Conservation (phyloP, 352 stramenopile species). For the Phytophthora pluvialis region DNA sequence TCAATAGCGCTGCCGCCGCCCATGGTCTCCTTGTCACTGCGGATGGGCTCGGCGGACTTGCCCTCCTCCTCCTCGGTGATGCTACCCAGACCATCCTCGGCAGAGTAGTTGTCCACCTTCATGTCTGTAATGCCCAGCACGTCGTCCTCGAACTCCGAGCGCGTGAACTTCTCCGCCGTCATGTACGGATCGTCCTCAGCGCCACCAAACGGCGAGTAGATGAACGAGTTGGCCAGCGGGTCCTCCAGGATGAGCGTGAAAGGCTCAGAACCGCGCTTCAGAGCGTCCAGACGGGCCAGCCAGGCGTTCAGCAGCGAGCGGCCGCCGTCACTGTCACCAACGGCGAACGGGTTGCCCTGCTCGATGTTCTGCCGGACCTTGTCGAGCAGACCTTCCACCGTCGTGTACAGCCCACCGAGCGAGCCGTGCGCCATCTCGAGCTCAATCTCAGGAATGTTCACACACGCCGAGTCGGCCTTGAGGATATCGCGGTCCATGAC, state of each 20-base stretch:
- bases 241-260: conserved; percentile 93
- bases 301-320: conserved; percentile 62
- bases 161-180: conserved; percentile 86
- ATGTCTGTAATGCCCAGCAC: conserved; percentile 94
- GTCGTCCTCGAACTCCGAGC: conserved; percentile 92
- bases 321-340: conserved; percentile 78
- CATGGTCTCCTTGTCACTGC: conserved; percentile 75
- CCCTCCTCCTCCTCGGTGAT: conserved; percentile 50
- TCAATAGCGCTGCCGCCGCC: conserved; percentile 56
- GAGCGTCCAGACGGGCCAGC: conserved; percentile 53
- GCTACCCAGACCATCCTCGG: conserved; percentile 32
- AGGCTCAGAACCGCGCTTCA: conserved; percentile 67
- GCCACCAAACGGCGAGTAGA: conserved; percentile 73
- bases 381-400: conserved; percentile 91
- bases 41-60: conserved; percentile 40
- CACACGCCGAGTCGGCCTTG: conserved; percentile 89
- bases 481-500: conserved; percentile 93
- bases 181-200: conserved; percentile 66
- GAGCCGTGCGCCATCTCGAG: conserved; percentile 91
- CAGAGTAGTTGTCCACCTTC: conserved; percentile 85
- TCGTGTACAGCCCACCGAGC: conserved; percentile 92
- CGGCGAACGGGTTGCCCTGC: conserved; percentile 82
- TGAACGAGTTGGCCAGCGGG: conserved; percentile 92
- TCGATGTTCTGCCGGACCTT: conserved; percentile 87
- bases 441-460: conserved; percentile 92